phyloP scores from a whole-genome alignment of 129 eudicot genomes.

The Erigeron canadensis region DNA sequence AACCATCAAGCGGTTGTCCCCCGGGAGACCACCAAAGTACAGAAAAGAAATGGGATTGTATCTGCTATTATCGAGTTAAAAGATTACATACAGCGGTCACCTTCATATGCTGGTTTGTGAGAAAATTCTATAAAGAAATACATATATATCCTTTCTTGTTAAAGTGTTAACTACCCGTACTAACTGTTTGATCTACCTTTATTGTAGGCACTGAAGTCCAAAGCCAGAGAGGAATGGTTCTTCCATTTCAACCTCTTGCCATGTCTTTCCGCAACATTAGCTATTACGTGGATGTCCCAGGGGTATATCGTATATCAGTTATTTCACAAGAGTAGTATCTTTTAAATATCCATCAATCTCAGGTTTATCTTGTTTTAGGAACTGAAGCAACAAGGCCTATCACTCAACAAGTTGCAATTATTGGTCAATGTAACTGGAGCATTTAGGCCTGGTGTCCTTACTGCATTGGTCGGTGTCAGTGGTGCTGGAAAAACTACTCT shows the following conservation, averaged over 20 bases:
- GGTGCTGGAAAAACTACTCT: conserved; percentile 99
- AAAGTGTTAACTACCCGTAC: neutral
- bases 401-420: conserved; percentile 59
- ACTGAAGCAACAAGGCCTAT: conserved; percentile 62
- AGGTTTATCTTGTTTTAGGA: conserved; percentile 44
- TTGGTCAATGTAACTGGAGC: conserved; percentile 79
- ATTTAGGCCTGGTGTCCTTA: conserved; percentile 88
- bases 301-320: conserved; percentile 58
- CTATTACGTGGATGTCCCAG: conserved; percentile 77
- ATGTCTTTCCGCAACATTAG: conserved; percentile 73
- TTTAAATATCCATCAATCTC: neutral
- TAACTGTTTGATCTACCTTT: neutral
- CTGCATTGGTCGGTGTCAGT: conserved; percentile 95
- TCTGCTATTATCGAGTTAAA: conserved; percentile 44
- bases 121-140: neutral
- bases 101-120: conserved; percentile 63
- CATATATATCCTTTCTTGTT: neutral
- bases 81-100: conserved; percentile 69
- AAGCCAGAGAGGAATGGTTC: conserved; percentile 78
- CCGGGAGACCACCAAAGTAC: conserved; percentile 27
- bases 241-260: conserved; percentile 90
- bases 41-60: conserved; percentile 41
- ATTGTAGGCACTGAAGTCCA: conserved; percentile 30
- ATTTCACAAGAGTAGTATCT: neutral
- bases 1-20: conserved; percentile 48